Base-by-base conservation (phyloP, 257 asterid genomes). In the Ilex asprella region DNA sequence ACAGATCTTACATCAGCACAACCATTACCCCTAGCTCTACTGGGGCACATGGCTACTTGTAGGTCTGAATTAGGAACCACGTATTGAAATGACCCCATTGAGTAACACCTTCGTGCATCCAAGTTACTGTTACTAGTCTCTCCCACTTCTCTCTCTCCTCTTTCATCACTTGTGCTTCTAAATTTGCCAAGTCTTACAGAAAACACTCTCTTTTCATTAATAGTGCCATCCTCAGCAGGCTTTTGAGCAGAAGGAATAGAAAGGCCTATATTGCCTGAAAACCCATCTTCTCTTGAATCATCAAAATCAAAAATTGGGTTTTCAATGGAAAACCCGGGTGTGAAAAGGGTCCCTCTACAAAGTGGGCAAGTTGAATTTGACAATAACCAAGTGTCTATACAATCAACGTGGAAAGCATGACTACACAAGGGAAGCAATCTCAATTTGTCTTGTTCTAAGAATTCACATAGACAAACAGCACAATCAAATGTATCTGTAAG, bases 81-180 rank as follows among this genome's bases (percentile, higher is more conserved):
- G 77, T 93, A 93, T 32, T 89, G 89, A 43, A 74, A 89, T 30
- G 99, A 89, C 10, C 99, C 99, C 99, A 93, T 87, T 3, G 99
- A 93, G 53, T 61, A 93, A 74, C 99, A 93, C 65, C 99, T 89
- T 74, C 99, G 87, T 44, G 75, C 84, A 65, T 79, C 95, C 82
- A 93, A 73, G 72, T 72, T 80, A 60, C 90, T 73, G 46, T 78
- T 76, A 62, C 99, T 89, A 59, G 81, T 76, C 80, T 87, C 97
- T 16, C 95, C 95, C 58, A 75, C 68, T 71, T 78, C 81, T 49
- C 56, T 73, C 62, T 46, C 65, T 70, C 62, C 75, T 55, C 16
- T 58, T 27, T 47, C 62, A 53, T 51, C 55, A 52, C 61, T 72
- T 39, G 67, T 60, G 65, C 71, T 83, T 78, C 66, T 84, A 58